Evolutionary conservation across 345 rosid genomes (phyloP).

Genomic region (Arabidopsis arenosa): DNA sequence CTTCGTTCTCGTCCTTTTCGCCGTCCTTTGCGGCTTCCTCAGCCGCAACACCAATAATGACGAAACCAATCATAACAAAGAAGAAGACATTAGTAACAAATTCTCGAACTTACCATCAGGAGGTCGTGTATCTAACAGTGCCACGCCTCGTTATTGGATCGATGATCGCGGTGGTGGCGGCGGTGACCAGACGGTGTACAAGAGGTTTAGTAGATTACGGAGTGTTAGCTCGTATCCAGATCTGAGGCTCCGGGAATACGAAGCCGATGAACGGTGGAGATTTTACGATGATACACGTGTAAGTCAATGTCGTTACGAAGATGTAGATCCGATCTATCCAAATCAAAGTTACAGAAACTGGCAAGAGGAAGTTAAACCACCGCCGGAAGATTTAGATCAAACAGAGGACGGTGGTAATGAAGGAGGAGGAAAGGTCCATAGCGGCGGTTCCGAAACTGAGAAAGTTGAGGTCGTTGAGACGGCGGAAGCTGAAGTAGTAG

Average conservation of each 20-base stretch:
- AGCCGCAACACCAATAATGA: slow-evolving; percentile 48
- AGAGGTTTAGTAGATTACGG: slow-evolving; percentile 52
- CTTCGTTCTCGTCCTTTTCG: slow-evolving; percentile 74
- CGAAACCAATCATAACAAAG: slow-evolving; percentile 35
- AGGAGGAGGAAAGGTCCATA: slow-evolving; percentile 29
- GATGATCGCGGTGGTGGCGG: slow-evolving; percentile 39
- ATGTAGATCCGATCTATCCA: slow-evolving; percentile 37
- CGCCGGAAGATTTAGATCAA: slow-evolving; percentile 21
- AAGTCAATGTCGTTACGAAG: slow-evolving; percentile 44
- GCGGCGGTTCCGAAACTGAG: background rate
- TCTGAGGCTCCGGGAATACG: slow-evolving; percentile 56
- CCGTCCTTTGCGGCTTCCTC: slow-evolving; percentile 76
- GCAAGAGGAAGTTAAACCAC: slow-evolving; percentile 32
- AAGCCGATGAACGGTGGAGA: slow-evolving; percentile 60
- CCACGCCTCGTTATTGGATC: slow-evolving; percentile 53
- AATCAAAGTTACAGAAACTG: slow-evolving; percentile 35
- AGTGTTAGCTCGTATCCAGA: slow-evolving; percentile 84
- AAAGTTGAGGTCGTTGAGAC: slow-evolving; percentile 39
- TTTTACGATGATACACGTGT: slow-evolving; percentile 77
- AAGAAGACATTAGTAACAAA: slow-evolving; percentile 18
- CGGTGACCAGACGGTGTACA: slow-evolving; percentile 50
- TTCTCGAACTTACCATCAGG: slow-evolving; percentile 39
- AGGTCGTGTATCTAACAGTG: slow-evolving; percentile 41
- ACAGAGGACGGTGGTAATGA: background rate
- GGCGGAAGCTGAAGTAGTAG: slow-evolving; percentile 22